Percentiles rank a stretch among this genome's conserved stretches.
Conservation (phyloP, 2,329 filamentous ascomycete genomes). For the Pyrenophora seminiperda region DNA sequence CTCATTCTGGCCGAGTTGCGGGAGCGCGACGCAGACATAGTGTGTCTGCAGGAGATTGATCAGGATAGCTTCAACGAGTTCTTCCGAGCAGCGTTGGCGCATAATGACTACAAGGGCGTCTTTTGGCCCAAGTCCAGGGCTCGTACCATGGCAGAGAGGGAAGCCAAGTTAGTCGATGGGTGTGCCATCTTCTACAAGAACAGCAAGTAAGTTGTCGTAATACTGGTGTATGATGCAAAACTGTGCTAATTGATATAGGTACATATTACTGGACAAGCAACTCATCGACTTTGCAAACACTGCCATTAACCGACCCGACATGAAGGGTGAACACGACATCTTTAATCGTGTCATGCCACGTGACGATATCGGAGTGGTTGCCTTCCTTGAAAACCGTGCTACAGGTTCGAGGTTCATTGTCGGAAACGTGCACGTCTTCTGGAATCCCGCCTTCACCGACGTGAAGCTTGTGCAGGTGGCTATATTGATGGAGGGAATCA, state of each 20-base stretch:
- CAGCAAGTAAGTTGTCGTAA: constrained; percentile 64
- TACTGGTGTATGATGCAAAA: neutral
- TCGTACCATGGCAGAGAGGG: constrained; percentile 88
- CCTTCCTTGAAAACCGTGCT: constrained; percentile 87
- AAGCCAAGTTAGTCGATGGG: constrained; percentile 88
- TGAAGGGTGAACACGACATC: constrained; percentile 96
- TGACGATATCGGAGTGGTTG: constrained; percentile 92
- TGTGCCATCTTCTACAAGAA: constrained; percentile 97
- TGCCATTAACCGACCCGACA: constrained; percentile 92
- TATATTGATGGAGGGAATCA: constrained; percentile 90
- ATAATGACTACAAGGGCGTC: constrained; percentile 89
- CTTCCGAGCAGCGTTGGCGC: constrained; percentile 83
- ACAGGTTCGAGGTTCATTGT: constrained; percentile 93
- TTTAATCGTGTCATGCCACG: constrained; percentile 99
- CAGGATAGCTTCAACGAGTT: constrained; percentile 89
- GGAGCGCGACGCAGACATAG: constrained; percentile 80
- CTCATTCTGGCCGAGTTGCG: constrained; percentile 83
- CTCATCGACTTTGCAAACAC: constrained; percentile 89
- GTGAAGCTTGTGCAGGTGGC: constrained; percentile 97
- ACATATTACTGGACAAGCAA: constrained; percentile 90
- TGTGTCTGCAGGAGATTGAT: constrained; percentile 93
- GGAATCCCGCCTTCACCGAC: constrained; percentile 88
- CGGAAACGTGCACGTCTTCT: constrained; percentile 91
- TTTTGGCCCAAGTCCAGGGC: constrained; percentile 90
- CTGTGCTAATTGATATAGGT: constrained; percentile 50